Conservation (phyloP, 108 stramenopile genomes). For the Nitzschia sp. region DNA sequence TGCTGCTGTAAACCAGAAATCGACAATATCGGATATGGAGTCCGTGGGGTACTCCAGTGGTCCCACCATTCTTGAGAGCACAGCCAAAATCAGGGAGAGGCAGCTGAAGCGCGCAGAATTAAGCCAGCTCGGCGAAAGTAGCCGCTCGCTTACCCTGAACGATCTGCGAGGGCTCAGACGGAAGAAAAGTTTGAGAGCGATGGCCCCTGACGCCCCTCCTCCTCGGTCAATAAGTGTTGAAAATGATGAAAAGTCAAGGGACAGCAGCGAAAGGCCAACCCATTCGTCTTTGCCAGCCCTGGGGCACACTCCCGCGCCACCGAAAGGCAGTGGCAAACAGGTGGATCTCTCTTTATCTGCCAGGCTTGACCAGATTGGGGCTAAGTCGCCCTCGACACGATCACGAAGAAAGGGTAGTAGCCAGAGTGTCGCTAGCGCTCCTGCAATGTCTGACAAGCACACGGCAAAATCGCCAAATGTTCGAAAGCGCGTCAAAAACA, state of each 20-base stretch:
- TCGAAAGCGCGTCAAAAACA: not conserved
- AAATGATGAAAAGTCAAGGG: not conserved
- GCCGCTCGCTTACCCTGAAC: not conserved
- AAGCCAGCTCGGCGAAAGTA: not conserved
- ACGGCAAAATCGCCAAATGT: not conserved
- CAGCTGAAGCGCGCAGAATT: not conserved
- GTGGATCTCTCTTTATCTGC: not conserved
- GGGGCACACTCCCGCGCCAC: not conserved
- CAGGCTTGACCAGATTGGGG: not conserved
- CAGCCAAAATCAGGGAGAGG: slow-evolving; percentile 19
- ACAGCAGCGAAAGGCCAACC: not conserved
- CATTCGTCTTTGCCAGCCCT: not conserved
- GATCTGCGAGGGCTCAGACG: not conserved
- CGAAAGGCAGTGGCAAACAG: not conserved
- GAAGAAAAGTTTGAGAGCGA: slow-evolving; percentile 2
- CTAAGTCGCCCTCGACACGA: not conserved
- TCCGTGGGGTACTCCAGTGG: not conserved
- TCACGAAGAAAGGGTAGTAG: slow-evolving; percentile 3
- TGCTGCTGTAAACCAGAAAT: slow-evolving; percentile 11
- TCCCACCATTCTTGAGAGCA: slow-evolving; percentile 16
- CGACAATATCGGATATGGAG: not conserved
- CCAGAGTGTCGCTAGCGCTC: not conserved
- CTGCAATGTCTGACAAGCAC: not conserved
- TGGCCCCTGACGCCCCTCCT: not conserved
- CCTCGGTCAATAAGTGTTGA: not conserved